A percentile compares a stretch with the other conserved stretches of the same genome.
phyloP scores from a whole-genome alignment of 345 rosid species.

The Euphorbia pulcherrima region DNA sequence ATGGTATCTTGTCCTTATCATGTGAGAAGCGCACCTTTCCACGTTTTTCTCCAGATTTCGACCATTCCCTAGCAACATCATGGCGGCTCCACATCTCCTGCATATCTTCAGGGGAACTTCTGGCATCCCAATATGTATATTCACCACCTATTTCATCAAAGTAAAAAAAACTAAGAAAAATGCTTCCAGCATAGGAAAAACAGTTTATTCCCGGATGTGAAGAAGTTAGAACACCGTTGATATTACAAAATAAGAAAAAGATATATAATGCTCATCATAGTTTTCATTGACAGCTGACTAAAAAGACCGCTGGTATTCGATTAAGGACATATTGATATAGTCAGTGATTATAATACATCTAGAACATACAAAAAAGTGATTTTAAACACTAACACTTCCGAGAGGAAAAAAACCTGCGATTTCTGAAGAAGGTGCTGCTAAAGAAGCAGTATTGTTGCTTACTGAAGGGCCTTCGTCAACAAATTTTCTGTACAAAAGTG shows the following conservation, averaged over 20 bases:
- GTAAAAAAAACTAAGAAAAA: slow-evolving; percentile 18
- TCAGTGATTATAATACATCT: background rate
- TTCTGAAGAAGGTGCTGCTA: slow-evolving; percentile 19
- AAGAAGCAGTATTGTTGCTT: slow-evolving; percentile 15
- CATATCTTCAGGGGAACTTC: slow-evolving; percentile 81
- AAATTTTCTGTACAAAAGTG: slow-evolving; percentile 47
- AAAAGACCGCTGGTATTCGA: background rate
- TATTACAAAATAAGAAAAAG: background rate
- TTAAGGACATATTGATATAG: background rate
- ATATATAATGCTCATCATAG: background rate
- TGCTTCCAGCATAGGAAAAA: background rate
- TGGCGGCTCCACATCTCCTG: slow-evolving; percentile 72
- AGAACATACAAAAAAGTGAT: background rate
- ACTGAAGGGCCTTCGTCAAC: slow-evolving; percentile 39
- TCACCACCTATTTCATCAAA: slow-evolving; percentile 36
- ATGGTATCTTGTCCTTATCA: slow-evolving; percentile 54
- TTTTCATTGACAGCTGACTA: background rate
- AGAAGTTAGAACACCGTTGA: background rate
- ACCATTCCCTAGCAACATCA: slow-evolving; percentile 73
- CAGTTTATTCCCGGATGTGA: background rate
- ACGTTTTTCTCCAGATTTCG: slow-evolving; percentile 55
- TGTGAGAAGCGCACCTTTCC: slow-evolving; percentile 79
- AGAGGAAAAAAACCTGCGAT: slow-evolving; percentile 9
- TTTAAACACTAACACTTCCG: background rate
- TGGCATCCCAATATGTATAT: slow-evolving; percentile 58